Percentiles rank a stretch among this genome's conserved stretches.
These are phyloP conservation scores for Cercophora sp. DNA, from an alignment of 495 filamentous ascomycete species.

Conservation along the genomic window DNA sequence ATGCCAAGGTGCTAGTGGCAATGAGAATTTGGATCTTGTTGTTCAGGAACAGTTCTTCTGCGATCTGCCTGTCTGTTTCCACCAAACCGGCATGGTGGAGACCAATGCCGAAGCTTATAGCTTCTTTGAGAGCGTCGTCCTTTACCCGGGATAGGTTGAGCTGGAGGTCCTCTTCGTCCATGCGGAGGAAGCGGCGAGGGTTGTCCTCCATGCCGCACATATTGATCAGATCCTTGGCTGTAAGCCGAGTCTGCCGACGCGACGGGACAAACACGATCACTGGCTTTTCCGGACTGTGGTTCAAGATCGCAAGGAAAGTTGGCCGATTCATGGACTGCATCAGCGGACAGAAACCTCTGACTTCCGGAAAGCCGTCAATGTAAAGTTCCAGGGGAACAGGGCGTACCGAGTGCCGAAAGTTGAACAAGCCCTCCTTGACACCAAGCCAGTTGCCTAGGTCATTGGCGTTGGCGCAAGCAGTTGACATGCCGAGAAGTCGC, in stretches of 20 bases:
- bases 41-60: slow-evolving; percentile 92
- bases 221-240: slow-evolving; percentile 93
- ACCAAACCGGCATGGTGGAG: slow-evolving; percentile 96
- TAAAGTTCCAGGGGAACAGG: slow-evolving; percentile 93
- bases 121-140: slow-evolving; percentile 85
- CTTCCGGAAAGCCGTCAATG: slow-evolving; percentile 95
- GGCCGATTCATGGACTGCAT: slow-evolving; percentile 99
- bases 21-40: slow-evolving; percentile 98
- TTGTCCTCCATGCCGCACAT: slow-evolving; percentile 98
- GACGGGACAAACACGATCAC: slow-evolving; percentile 99
- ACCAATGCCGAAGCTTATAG: slow-evolving; percentile 93
- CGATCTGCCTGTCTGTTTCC: slow-evolving; percentile 83
- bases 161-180: slow-evolving; percentile 92
- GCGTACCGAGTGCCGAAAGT: slow-evolving; percentile 96
- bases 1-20: slow-evolving; percentile 94
- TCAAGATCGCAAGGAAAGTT: slow-evolving; percentile 93
- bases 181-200: slow-evolving; percentile 82
- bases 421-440: slow-evolving; percentile 92
- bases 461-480: slow-evolving; percentile 91
- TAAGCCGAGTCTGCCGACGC: slow-evolving; percentile 88
- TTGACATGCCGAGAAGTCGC: slow-evolving; percentile 94
- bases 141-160: slow-evolving; percentile 79
- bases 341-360: slow-evolving; percentile 90
- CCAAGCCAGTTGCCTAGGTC: slow-evolving; percentile 96
- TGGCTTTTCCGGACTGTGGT: slow-evolving; percentile 90